Base-by-base conservation (phyloP, 495 filamentous ascomycete species). In the Sporormia fimetaria region DNA sequence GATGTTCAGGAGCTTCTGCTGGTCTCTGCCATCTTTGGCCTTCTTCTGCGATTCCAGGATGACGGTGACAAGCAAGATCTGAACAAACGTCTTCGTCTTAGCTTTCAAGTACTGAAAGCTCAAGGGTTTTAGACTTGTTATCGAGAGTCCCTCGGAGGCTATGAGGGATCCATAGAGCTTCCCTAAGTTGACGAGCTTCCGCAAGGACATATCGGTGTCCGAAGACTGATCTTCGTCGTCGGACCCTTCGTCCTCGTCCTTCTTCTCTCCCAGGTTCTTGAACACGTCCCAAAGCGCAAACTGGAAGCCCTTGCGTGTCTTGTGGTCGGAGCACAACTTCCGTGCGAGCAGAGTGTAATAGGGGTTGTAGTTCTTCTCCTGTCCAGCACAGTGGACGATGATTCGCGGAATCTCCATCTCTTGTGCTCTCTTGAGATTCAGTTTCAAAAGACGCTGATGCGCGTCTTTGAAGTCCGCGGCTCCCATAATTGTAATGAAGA, bases 401-500 rank as follows among this genome's bases (percentile, higher is more conserved):
- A 98, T 84, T 24, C 81, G 79, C 7, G 88, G 77, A 12, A 96
- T 81, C 59, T 96, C 90, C 22, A 73, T 73, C 49, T 90, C 76
- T 55, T 95, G 88, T 2, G 81, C 70, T 52, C 75, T 78, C 61
- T 90, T 94, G 26, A 98, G 73, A 31, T 75, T 74, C 16, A 98
- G 70, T 51, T 92, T 94, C 43, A 78, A 63, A 2, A 96, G 66
- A 6, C 82, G 77, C 3, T 75, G 55, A 47, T 84, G 74, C 0
- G 87, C 90, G 56, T 95, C 85, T 42, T 82, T 75, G 59, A 71
- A 87, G 57, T 96, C 88, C 3, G 68, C 69, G 2, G 86, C 83
- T n/a, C 83, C 86, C 69, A 94, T 79, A 45, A 95, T 74, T 21
- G 85, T 74, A 16, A 92, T 71, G 56, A 96, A 98, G 43, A 98